phyloP scores from a whole-genome alignment of 169 alveolate species.

The Eimeria acervulina region DNA sequence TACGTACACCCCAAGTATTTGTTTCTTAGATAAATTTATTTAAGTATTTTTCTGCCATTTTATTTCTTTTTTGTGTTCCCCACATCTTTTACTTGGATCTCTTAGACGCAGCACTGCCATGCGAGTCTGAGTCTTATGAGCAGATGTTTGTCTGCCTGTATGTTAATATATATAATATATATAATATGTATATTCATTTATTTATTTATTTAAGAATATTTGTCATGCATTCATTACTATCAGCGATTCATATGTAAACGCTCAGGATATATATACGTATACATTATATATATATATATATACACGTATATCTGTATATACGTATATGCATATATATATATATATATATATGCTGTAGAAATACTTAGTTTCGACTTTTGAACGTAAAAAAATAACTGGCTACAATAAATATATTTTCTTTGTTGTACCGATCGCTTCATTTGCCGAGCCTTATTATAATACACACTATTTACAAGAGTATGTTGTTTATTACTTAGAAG shows the following conservation, averaged over 20 bases:
- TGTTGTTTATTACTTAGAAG: no score
- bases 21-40: background rate
- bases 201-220: background rate
- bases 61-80: background rate
- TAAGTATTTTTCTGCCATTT: background rate
- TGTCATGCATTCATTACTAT: background rate
- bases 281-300: background rate
- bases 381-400: no score
- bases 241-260: no score
- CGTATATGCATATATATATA: background rate
- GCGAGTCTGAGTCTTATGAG: background rate
- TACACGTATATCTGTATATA: background rate
- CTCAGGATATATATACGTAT: background rate
- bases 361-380: no score
- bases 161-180: background rate
- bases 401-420: no score
- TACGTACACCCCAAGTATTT: no score
- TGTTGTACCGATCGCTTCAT: no score
- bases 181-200: background rate
- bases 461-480: no score
- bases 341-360: background rate
- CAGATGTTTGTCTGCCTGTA: background rate
- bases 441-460: no score
- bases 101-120: no score
- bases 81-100: background rate